Conservation (phyloP, 345 rosid species). For the Brassica nigra region DNA sequence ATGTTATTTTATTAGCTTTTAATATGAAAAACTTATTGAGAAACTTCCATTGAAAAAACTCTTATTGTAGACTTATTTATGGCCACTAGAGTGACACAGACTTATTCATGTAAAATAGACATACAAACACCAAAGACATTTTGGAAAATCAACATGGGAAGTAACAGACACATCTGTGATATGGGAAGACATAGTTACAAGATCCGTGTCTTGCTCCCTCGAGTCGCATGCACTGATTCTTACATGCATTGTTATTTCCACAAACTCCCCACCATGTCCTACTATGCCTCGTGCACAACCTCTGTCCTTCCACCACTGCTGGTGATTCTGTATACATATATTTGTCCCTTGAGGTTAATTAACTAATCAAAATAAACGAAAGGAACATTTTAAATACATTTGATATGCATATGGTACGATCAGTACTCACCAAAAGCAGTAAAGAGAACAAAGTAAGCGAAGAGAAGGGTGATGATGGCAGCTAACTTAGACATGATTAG, state of each 20-base stretch:
- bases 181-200: slow-evolving; percentile 26
- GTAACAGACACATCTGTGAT: slow-evolving; percentile 20
- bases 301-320: slow-evolving; percentile 23
- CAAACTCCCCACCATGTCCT: slow-evolving; percentile 30
- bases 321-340: slow-evolving; percentile 5
- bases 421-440: slow-evolving; percentile 29
- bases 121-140: too few relatives aligned
- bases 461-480: slow-evolving; percentile 16
- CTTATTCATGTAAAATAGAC: too few relatives aligned
- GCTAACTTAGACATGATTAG: background rate
- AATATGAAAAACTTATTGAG: too few relatives aligned
- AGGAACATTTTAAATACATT: background rate
- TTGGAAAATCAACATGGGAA: slow-evolving; percentile 5
- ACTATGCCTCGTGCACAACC: slow-evolving; percentile 15
- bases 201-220: slow-evolving; percentile 23
- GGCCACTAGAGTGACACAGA: too few relatives aligned
- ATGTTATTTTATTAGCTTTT: too few relatives aligned
- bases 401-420: background rate
- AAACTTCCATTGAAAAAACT: too few relatives aligned
- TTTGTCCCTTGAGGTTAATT: background rate
- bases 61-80: too few relatives aligned
- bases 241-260: slow-evolving; percentile 6
- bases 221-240: slow-evolving; percentile 36
- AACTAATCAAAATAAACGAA: background rate
- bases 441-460: slow-evolving; percentile 24